Percentiles rank a stretch among this genome's conserved stretches.
Conservation (phyloP, 192 early-diverging fungal species). For the Backusella westeae region DNA sequence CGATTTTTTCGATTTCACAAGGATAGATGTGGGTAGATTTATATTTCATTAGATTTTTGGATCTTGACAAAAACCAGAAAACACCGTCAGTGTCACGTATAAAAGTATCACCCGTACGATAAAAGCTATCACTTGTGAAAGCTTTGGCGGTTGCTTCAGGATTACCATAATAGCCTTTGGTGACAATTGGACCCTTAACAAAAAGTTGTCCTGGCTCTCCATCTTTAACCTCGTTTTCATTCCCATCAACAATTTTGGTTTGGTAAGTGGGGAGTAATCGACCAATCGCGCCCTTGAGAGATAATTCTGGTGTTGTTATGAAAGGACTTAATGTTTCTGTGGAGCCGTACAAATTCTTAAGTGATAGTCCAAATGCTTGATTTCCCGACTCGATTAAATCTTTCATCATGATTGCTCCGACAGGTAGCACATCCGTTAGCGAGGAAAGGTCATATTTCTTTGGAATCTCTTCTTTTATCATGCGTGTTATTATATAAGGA, state of each 20-base stretch:
- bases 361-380: neutral
- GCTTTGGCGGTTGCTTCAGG: constrained; percentile 59
- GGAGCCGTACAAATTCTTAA: neutral
- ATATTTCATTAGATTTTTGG: constrained; percentile 88
- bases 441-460: neutral
- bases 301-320: neutral
- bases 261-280: neutral
- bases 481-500: neutral
- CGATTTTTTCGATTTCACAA: constrained; percentile 71
- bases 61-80: constrained; percentile 73
- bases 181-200: constrained; percentile 76
- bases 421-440: neutral
- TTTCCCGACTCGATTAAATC: neutral
- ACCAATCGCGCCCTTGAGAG: neutral
- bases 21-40: constrained; percentile 88
- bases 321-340: neutral
- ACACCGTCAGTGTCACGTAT: constrained; percentile 74
- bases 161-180: constrained; percentile 71
- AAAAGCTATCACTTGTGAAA: constrained; percentile 66
- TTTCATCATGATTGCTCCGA: neutral
- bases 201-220: constrained; percentile 69
- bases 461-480: neutral
- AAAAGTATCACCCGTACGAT: constrained; percentile 84
- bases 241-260: neutral
- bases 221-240: neutral